Conservation (phyloP, 495 filamentous ascomycete genomes). For the Penicillium canariense region DNA sequence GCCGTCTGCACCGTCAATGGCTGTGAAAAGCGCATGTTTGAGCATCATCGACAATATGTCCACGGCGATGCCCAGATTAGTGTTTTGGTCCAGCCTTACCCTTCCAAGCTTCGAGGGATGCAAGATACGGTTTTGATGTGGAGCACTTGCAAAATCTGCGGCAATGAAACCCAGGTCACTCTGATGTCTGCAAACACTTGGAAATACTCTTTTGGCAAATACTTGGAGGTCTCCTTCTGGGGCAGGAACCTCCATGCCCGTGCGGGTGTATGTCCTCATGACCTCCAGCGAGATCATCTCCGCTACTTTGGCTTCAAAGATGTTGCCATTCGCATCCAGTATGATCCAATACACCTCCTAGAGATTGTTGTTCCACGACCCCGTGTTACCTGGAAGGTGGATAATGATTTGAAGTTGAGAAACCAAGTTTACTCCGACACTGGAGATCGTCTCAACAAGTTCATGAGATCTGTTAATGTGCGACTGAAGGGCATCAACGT, state of each 20-base stretch:
- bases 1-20: slow-evolving; percentile 75
- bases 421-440: slow-evolving; percentile 83
- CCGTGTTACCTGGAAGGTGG: slow-evolving; percentile 94
- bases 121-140: slow-evolving; percentile 92
- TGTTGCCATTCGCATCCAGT: slow-evolving; percentile 82
- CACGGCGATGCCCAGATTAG: slow-evolving; percentile 94
- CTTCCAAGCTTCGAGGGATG: slow-evolving; percentile 65
- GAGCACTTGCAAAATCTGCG: slow-evolving; percentile 91
- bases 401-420: slow-evolving; percentile 84
- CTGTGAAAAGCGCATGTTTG: slow-evolving; percentile 84
- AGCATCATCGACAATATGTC: slow-evolving; percentile 96
- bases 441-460: slow-evolving; percentile 76
- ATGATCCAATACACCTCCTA: slow-evolving; percentile 86
- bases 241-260: slow-evolving; percentile 77
- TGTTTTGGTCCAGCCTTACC: slow-evolving; percentile 76
- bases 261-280: slow-evolving; percentile 84
- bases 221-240: slow-evolving; percentile 95
- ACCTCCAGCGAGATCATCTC: slow-evolving; percentile 87
- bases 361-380: slow-evolving; percentile 92
- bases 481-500: slow-evolving; percentile 84
- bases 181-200: slow-evolving; percentile 95
- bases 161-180: slow-evolving; percentile 81
- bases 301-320: slow-evolving; percentile 89
- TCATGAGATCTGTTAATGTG: slow-evolving; percentile 79
- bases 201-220: slow-evolving; percentile 99